Percentiles rank a stretch among this genome's conserved stretches.
Conservation (phyloP, 164 flowering plant species). For the Liquidambar formosana region DNA sequence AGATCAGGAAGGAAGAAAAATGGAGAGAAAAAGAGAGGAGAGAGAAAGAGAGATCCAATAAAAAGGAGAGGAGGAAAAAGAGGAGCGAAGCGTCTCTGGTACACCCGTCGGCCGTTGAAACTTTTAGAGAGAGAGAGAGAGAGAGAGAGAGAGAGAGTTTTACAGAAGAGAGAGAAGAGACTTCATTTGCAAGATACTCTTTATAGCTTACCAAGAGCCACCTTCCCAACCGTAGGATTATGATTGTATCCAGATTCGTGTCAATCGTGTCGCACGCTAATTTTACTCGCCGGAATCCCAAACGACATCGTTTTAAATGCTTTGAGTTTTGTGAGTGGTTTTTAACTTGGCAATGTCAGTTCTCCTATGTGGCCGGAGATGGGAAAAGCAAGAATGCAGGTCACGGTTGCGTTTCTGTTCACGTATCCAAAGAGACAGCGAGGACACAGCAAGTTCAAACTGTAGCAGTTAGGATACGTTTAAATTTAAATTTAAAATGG, state of each 20-base stretch:
- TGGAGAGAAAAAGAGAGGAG: neutral
- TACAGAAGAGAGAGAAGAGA: neutral
- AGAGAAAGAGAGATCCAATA: conserved; percentile 1
- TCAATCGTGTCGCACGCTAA: neutral
- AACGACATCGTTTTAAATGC: neutral
- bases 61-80: conserved; percentile 11
- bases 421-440: neutral
- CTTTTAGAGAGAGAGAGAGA: neutral
- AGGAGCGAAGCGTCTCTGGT: conserved; percentile 17
- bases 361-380: too few species aligned
- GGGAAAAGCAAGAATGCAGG: too few species aligned
- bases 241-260: neutral
- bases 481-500: too few species aligned
- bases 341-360: too few species aligned
- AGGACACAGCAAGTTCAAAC: neutral
- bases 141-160: neutral
- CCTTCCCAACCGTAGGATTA: neutral
- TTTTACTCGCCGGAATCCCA: neutral
- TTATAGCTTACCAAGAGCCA: too few species aligned
- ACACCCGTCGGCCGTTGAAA: conserved; percentile 32
- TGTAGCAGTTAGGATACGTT: too few species aligned
- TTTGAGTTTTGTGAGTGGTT: too few species aligned
- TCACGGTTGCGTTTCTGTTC: neutral
- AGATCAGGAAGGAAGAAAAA: conserved; percentile 8
- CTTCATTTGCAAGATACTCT: too few species aligned